Evolutionary conservation across 345 rosid species (phyloP).

Genomic region (Abelmoschus esculentus): DNA sequence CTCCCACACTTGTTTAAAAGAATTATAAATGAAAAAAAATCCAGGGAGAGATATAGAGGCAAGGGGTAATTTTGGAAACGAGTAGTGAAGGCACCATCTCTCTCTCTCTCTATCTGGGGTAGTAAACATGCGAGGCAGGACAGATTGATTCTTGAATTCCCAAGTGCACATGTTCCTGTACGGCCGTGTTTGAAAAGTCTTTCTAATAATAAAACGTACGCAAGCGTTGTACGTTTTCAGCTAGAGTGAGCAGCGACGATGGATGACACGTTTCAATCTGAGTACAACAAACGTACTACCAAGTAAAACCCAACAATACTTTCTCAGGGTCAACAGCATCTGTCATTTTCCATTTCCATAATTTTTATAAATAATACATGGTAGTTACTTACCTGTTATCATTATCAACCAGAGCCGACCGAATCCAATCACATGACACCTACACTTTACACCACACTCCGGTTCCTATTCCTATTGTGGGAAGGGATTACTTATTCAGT

Average conservation of each 20-base stretch:
- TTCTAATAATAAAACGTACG: not conserved
- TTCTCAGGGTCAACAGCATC: too few relatives aligned
- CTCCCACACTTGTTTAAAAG: too few relatives aligned
- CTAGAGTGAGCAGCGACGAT: not conserved
- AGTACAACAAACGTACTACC: not conserved
- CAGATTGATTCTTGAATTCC: not conserved
- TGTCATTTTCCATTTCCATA: too few relatives aligned
- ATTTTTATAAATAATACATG: too few relatives aligned
- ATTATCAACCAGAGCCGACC: not conserved
- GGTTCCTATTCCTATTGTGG: not conserved
- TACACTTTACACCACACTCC: not conserved
- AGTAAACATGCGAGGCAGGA: constrained; percentile 15
- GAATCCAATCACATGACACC: not conserved
- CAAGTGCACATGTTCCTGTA: constrained; percentile 13
- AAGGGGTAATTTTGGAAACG: not conserved
- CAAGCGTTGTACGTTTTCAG: not conserved
- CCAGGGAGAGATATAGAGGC: too few relatives aligned
- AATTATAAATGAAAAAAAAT: too few relatives aligned
- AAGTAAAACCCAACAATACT: not conserved
- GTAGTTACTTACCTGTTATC: too few relatives aligned
- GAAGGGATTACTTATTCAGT: not conserved
- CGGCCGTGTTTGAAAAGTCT: not conserved
- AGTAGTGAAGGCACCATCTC: not conserved
- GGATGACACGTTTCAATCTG: not conserved
- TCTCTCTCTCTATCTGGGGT: constrained; percentile 3